Conservation (phyloP, 768 basidiomycete species). For the Lactarius deliciosus region DNA sequence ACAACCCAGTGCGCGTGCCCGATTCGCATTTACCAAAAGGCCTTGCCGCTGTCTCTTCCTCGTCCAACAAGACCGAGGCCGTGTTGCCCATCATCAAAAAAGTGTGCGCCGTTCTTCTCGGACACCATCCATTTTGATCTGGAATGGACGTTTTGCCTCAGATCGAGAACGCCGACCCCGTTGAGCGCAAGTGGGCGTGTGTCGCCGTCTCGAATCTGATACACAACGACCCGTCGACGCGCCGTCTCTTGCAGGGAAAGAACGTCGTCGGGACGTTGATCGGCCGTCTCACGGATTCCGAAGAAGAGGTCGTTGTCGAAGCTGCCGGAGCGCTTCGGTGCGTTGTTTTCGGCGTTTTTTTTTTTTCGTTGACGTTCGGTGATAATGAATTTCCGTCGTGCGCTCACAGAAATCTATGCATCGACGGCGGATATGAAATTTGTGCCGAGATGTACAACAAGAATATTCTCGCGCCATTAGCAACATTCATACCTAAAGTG, state of each 20-base stretch:
- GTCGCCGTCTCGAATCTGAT: constrained; percentile 95
- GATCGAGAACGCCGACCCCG: constrained; percentile 74
- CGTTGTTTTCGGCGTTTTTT: constrained; percentile 31
- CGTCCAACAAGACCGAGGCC: constrained; percentile 72
- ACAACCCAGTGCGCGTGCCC: constrained; percentile 92
- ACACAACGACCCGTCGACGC: constrained; percentile 91
- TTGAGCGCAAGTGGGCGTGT: constrained; percentile 93
- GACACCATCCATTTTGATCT: background rate
- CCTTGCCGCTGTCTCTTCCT: constrained; percentile 67
- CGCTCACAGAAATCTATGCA: constrained; percentile 74
- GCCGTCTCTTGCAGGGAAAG: constrained; percentile 85
- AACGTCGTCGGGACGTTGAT: constrained; percentile 87
- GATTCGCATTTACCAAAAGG: constrained; percentile 89
- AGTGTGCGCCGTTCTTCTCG: constrained; percentile 43
- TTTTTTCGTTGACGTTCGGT: background rate
- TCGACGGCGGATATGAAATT: constrained; percentile 94
- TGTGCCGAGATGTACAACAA: constrained; percentile 98
- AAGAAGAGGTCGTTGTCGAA: constrained; percentile 89
- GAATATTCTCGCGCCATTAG: constrained; percentile 77
- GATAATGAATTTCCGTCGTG: background rate
- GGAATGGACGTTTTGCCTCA: constrained; percentile 32
- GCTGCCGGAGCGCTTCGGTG: constrained; percentile 86
- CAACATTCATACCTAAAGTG: constrained; percentile 78
- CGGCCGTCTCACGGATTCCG: constrained; percentile 80
- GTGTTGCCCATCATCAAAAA: constrained; percentile 90